These are phyloP conservation scores for Irpex sp. DNA, from an alignment of 1,284 basidiomycete species.

Conservation along the genomic window DNA sequence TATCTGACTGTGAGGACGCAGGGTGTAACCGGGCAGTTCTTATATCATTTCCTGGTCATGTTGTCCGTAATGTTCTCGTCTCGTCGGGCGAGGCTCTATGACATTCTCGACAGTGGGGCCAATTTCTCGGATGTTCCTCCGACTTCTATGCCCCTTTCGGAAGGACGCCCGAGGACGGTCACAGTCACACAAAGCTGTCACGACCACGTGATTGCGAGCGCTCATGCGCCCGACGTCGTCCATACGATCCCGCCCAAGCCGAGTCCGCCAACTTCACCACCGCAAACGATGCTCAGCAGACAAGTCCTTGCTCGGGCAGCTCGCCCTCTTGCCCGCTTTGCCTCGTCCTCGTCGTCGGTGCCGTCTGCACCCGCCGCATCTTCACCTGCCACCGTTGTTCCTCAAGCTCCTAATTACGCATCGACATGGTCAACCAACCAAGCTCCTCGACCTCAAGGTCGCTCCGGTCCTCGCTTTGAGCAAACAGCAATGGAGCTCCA, in stretches of 20 bases:
- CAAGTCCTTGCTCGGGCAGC: conserved; percentile 30
- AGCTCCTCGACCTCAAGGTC: conserved; percentile 50
- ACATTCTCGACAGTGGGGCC: neutral
- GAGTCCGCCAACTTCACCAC: neutral
- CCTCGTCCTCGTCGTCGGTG: conserved; percentile 28
- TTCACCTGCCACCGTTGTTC: conserved; percentile 30
- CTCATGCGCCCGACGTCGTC: conserved; percentile 10
- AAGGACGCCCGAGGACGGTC: neutral
- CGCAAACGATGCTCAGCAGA: conserved; percentile 32
- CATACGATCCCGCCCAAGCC: neutral
- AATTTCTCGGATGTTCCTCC: neutral
- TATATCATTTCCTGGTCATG: neutral
- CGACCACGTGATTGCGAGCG: conserved; percentile 1
- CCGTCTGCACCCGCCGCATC: conserved; percentile 22
- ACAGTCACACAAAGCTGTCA: neutral
- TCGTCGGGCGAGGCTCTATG: neutral
- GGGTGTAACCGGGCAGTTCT: neutral
- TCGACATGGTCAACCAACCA: conserved; percentile 80
- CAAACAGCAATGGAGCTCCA: conserved; percentile 86
- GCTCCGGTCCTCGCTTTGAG: conserved; percentile 81
- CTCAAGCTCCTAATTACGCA: conserved; percentile 79
- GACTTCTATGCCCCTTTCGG: neutral
- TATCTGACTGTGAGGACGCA: neutral
- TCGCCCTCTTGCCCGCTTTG: conserved; percentile 28
- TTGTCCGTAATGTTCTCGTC: neutral